phyloP scores from a whole-genome alignment of 768 basidiomycete species.

The Grammothele lineata region DNA sequence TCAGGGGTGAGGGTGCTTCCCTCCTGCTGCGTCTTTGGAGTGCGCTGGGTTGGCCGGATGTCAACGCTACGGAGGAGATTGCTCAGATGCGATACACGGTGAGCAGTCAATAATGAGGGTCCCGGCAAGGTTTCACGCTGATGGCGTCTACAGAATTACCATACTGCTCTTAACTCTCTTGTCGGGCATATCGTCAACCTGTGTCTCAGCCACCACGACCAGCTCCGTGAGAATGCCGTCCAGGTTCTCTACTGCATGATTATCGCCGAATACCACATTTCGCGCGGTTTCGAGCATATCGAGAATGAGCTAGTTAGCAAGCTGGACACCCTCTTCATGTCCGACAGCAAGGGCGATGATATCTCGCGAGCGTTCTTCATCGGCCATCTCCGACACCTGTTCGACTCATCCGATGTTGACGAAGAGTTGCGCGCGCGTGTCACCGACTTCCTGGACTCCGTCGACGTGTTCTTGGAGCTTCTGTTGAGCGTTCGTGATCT shows the following conservation, averaged over 20 bases:
- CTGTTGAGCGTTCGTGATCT: constrained; percentile 82
- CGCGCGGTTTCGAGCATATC: constrained; percentile 81
- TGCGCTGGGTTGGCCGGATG: constrained; percentile 73
- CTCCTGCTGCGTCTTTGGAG: constrained; percentile 83
- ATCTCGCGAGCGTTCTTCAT: constrained; percentile 93
- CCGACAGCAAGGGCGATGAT: constrained; percentile 86
- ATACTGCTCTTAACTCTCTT: constrained; percentile 74
- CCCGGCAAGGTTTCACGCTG: background rate
- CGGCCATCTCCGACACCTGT: constrained; percentile 83
- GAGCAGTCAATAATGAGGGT: constrained; percentile 27
- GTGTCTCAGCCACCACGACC: constrained; percentile 93
- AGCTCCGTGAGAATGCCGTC: constrained; percentile 84
- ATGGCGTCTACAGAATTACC: constrained; percentile 59
- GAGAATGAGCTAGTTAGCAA: constrained; percentile 91
- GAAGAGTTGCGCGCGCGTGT: constrained; percentile 75
- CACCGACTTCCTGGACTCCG: constrained; percentile 78
- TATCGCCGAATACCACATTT: constrained; percentile 83
- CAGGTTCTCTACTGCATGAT: constrained; percentile 96
- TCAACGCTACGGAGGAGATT: constrained; percentile 38
- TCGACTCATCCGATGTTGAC: constrained; percentile 80
- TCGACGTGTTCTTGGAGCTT: constrained; percentile 90
- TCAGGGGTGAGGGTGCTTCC: constrained; percentile 85
- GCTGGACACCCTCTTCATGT: constrained; percentile 90
- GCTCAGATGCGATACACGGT: constrained; percentile 50
- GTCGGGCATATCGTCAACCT: constrained; percentile 89